Conservation (phyloP, 768 basidiomycete species). For the Paxillus ammoniavirescens region DNA sequence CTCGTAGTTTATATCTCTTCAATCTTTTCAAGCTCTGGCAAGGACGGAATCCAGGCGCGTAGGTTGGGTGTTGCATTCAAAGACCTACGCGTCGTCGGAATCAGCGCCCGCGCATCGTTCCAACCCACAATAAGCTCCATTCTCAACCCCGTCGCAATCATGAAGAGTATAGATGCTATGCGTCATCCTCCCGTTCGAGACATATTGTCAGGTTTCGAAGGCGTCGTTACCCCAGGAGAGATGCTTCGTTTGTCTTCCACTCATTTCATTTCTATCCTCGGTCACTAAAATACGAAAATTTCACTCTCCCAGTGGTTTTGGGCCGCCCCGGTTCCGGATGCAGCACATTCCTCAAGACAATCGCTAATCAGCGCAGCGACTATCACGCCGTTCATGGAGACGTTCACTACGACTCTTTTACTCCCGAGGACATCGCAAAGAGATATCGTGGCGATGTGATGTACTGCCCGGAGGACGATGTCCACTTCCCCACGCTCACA, state of each 20-base stretch:
- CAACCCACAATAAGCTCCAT: conserved; percentile 54
- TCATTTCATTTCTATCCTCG: background rate
- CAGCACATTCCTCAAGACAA: conserved; percentile 49
- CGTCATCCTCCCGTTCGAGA: conserved; percentile 63
- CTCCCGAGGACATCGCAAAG: conserved; percentile 40
- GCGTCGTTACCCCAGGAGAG: conserved; percentile 65
- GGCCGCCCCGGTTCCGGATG: conserved; percentile 75
- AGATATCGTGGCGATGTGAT: conserved; percentile 47
- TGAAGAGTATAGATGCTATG: conserved; percentile 37
- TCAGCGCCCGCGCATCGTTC: conserved; percentile 41
- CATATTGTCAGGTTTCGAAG: conserved; percentile 64
- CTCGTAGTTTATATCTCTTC: background rate
- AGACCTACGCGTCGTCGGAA: conserved; percentile 51
- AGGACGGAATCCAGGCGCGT: conserved; percentile 33
- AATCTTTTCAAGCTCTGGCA: conserved; percentile 26
- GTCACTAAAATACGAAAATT: too few relatives aligned
- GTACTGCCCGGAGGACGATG: conserved; percentile 44
- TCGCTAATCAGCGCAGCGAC: conserved; percentile 44
- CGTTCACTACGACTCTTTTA: conserved; percentile 47
- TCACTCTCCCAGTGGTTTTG: conserved; percentile 58
- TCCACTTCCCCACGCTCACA: conserved; percentile 51
- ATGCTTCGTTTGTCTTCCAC: conserved; percentile 57
- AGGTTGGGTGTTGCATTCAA: conserved; percentile 51
- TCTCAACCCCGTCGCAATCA: conserved; percentile 43
- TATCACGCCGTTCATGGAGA: conserved; percentile 41